Evolutionary conservation across 2,329 filamentous ascomycete genomes (phyloP), one percentile per base, ranked within the genome.

Genomic region (Dichotomopilus funicola): DNA sequence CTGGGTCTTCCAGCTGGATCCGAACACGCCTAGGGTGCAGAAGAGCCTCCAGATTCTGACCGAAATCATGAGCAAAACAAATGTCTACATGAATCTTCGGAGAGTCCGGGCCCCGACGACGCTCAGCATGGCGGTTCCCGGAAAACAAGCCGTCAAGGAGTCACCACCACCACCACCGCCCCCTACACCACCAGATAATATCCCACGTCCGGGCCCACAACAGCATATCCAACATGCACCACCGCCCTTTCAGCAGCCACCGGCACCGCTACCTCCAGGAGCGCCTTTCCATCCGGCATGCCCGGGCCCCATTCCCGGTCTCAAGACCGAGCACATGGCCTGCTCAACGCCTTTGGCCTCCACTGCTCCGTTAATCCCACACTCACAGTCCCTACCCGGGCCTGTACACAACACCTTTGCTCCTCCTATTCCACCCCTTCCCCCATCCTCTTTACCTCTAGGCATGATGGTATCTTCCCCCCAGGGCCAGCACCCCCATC

Each of bases 1-100:
- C 65, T 90, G 83, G 65, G 82, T 88, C 31, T 91, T 89, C 66
- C 79, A 82, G 50, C 72, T 85, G 34, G 77, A 86, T 36, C 66
- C 75, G 5, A 68, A 74, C 37, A 67, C 80, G 43, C 68, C 77
- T 10, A 76, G 76, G 3, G 73, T 77, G 13, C 73, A 80, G 44
- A 89, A 89, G 66, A 78, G 77, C 9, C 71, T 80, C 35, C 74
- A 76, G 19, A 78, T 91, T 1, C 70, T 90, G 36, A 73, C 73
- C 8, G 85, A 88, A 57, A 74, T 90, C 40, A 73, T 79, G 61
- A 77, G 79, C 40, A 82, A 85, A 61, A 81, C 81, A 36, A 75
- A 78, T 11, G 71, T 80, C 3, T 88, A 86, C 63, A 76, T 79
- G 62, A 73, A 71, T 31, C 76, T 84, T 71, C 77, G 84, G 41